phyloP scores from a whole-genome alignment of 768 basidiomycete genomes.

The Xerocomus potaroensis region DNA sequence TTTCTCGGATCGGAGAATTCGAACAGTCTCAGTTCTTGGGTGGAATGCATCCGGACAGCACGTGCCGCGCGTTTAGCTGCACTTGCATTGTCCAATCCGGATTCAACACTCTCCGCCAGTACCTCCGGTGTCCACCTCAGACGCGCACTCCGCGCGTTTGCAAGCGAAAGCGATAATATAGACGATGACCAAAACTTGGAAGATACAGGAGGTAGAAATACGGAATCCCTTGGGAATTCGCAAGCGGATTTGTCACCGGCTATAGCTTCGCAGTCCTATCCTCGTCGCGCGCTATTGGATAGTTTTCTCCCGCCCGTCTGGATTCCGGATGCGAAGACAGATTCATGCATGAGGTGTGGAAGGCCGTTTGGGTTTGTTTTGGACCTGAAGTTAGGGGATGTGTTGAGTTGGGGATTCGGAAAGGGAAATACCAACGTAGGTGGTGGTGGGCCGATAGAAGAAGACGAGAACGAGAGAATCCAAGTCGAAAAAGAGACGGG shows the following conservation, averaged over 20 bases:
- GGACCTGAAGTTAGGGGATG: constrained; percentile 22
- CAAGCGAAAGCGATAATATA: constrained; percentile 31
- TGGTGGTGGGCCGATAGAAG: constrained; percentile 16
- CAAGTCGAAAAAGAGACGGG: constrained; percentile 9
- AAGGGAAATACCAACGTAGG: constrained; percentile 37
- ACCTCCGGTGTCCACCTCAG: constrained; percentile 72
- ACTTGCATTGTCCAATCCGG: constrained; percentile 66
- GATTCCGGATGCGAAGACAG: constrained; percentile 86
- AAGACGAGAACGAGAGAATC: constrained; percentile 1
- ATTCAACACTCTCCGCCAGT: constrained; percentile 79
- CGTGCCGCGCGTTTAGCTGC: constrained; percentile 68
- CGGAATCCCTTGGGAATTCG: not conserved
- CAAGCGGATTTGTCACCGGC: not conserved
- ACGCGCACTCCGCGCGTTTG: constrained; percentile 70
- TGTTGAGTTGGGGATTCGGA: constrained; percentile 26
- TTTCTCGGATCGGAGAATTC: not conserved
- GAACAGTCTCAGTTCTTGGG: constrained; percentile 53
- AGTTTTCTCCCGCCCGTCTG: constrained; percentile 88
- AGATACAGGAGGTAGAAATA: constrained; percentile 39
- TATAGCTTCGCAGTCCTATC: constrained; percentile 1
- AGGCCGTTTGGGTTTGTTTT: constrained; percentile 57
- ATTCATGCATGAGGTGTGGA: constrained; percentile 81
- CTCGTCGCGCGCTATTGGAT: constrained; percentile 27
- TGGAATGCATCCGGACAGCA: constrained; percentile 59
- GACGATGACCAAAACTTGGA: constrained; percentile 44